phyloP scores from a whole-genome alignment of 192 early-diverging fungal species.

The Podila epicladia region DNA sequence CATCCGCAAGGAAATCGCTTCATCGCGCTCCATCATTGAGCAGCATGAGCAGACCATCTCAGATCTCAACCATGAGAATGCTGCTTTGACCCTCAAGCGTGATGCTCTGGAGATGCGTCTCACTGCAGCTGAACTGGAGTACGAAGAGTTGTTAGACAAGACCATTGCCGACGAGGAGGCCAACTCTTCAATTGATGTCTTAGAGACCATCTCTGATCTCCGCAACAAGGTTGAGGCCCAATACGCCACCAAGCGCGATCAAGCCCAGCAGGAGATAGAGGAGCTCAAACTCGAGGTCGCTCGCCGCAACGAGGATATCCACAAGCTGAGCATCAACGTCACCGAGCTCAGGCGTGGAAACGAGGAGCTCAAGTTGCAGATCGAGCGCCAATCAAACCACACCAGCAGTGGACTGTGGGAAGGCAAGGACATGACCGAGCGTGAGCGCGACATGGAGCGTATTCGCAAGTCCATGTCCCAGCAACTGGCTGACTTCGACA shows the following conservation, averaged over 20 bases:
- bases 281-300: constrained; percentile 75
- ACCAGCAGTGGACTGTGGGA: constrained; percentile 44
- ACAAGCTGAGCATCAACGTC: constrained; percentile 65
- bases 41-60: constrained; percentile 73
- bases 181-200: constrained; percentile 62
- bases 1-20: constrained; percentile 76
- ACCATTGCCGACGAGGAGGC: constrained; percentile 77
- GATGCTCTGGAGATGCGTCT: constrained; percentile 77
- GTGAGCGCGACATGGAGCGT: constrained; percentile 81
- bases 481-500: constrained; percentile 93
- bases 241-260: constrained; percentile 81
- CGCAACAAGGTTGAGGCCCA: constrained; percentile 87
- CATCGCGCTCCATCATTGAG: constrained; percentile 68
- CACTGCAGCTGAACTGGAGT: constrained; percentile 78
- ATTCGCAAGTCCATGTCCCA: constrained; percentile 82
- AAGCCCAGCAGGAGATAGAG: constrained; percentile 79
- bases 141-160: constrained; percentile 82
- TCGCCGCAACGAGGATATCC: constrained; percentile 73
- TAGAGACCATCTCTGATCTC: constrained; percentile 85
- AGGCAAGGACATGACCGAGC: constrained; percentile 62
- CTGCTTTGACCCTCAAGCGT: constrained; percentile 62
- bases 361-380: constrained; percentile 67
- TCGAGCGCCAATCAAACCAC: constrained; percentile 34
- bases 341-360: constrained; percentile 70
- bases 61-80: constrained; percentile 68